Conservation (phyloP, 108 stramenopile species). For the Aurantiochytrium sp. region DNA sequence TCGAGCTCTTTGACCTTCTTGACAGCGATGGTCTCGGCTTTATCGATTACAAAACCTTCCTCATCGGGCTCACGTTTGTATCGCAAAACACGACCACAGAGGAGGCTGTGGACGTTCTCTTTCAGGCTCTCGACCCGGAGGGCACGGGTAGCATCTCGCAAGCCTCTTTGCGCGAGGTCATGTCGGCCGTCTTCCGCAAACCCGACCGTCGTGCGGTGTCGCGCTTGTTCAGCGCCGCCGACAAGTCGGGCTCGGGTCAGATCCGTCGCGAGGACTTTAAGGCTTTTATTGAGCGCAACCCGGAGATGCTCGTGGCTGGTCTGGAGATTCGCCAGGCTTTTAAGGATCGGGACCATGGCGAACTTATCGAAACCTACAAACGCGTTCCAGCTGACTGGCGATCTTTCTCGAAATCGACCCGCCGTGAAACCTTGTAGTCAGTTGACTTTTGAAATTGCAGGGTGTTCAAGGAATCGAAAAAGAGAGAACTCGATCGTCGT, state of each 20-base stretch:
- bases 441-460: too few relatives aligned
- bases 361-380: background rate
- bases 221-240: background rate
- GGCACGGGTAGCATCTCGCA: background rate
- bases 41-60: conserved; percentile 22
- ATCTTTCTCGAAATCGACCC: background rate
- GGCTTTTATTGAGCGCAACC: background rate
- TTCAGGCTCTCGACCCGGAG: background rate
- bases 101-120: background rate
- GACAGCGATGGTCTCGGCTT: background rate
- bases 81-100: background rate
- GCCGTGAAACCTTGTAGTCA: too few relatives aligned
- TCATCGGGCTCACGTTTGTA: conserved; percentile 19
- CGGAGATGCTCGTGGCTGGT: background rate
- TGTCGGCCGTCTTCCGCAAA: background rate
- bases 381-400: background rate
- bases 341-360: background rate
- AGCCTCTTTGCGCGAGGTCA: background rate
- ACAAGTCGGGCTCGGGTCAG: background rate
- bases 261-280: background rate
- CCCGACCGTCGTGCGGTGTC: background rate
- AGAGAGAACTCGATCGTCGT: too few relatives aligned
- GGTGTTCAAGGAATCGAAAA: too few relatives aligned
- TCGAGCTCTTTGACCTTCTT: conserved; percentile 19
- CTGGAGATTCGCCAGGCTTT: background rate